A percentile compares a stretch with the other conserved stretches of the same genome.
phyloP scores from a whole-genome alignment of 1,284 basidiomycete genomes.

The Cutaneotrichosporon sp. region DNA sequence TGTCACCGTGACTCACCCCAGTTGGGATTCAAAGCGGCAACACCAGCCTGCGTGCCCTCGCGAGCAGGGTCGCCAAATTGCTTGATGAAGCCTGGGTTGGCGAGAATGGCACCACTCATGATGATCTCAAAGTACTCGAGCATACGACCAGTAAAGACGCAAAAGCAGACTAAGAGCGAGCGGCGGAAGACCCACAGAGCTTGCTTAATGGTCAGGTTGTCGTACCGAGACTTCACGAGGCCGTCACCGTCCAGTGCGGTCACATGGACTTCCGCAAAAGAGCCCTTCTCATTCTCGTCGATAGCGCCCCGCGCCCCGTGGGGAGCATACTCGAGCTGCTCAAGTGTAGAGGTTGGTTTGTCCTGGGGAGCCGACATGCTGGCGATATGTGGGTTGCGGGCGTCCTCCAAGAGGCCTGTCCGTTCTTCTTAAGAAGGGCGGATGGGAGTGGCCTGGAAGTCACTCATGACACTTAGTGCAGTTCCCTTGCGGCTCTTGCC shows the following conservation, averaged over 20 bases:
- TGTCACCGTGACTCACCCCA: constrained; percentile 6
- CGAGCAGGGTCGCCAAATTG: constrained; percentile 11
- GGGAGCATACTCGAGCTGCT: too few relatives aligned
- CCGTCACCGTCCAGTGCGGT: neutral
- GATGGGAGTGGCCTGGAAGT: too few relatives aligned
- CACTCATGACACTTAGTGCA: too few relatives aligned
- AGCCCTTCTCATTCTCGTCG: neutral
- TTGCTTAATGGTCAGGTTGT: constrained; percentile 16
- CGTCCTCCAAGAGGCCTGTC: too few relatives aligned
- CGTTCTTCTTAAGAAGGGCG: too few relatives aligned
- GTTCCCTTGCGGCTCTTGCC: too few relatives aligned
- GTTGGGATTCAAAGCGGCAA: constrained; percentile 9
- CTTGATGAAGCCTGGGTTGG: constrained; percentile 17
- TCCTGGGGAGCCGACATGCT: too few relatives aligned
- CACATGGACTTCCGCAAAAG: neutral
- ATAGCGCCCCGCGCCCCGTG: too few relatives aligned
- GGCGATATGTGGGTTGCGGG: too few relatives aligned
- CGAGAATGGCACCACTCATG: constrained; percentile 13
- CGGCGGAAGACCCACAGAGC: constrained; percentile 24
- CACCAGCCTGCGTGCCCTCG: neutral
- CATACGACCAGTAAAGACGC: constrained; percentile 22
- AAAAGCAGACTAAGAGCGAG: constrained; percentile 13
- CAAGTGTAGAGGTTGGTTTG: too few relatives aligned
- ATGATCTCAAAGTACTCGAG: constrained; percentile 22
- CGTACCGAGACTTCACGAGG: constrained; percentile 21